Percentiles rank a stretch among this genome's conserved stretches.
These are phyloP conservation scores for Penicillium herquei DNA, from an alignment of 495 filamentous ascomycete genomes.

Conservation along the genomic window DNA sequence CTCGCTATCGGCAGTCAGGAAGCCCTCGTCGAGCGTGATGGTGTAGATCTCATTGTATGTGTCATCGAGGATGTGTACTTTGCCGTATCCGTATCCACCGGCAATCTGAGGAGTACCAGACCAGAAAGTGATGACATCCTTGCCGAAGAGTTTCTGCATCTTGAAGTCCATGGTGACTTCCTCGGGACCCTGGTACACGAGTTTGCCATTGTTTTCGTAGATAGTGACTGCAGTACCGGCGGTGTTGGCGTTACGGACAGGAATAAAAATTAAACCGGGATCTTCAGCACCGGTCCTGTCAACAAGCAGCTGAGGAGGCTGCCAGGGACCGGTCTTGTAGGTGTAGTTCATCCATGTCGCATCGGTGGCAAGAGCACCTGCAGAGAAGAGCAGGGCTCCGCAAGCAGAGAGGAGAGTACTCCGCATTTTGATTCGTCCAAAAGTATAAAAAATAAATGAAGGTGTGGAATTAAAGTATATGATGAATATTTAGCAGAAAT, in stretches of 20 bases:
- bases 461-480: background rate
- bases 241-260: conserved; percentile 7
- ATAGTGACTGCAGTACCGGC: conserved; percentile 19
- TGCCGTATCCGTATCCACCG: conserved; percentile 28
- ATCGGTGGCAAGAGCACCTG: background rate
- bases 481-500: conserved; percentile 5
- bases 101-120: conserved; percentile 8
- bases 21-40: conserved; percentile 16
- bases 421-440: conserved; percentile 1
- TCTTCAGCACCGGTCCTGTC: conserved; percentile 10
- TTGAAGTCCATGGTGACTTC: conserved; percentile 18
- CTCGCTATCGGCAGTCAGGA: conserved; percentile 4
- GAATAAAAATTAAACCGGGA: conserved; percentile 19
- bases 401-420: background rate
- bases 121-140: conserved; percentile 27
- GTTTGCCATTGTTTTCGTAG: conserved; percentile 18
- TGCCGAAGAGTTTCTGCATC: conserved; percentile 17
- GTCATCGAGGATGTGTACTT: conserved; percentile 36
- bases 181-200: conserved; percentile 22
- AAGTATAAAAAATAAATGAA: background rate
- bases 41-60: conserved; percentile 40
- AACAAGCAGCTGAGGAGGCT: conserved; percentile 16
- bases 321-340: conserved; percentile 15
- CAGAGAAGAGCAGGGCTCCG: background rate
- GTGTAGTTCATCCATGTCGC: conserved; percentile 9